These are phyloP conservation scores for Brassica napus DNA, from an alignment of 345 rosid species.

Conservation along the genomic window Da-Ae NC_063448.1:1616501-1617000, in stretches of 20 bases:
- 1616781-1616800: constrained; percentile 93
- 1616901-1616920: constrained; percentile 81
- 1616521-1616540: constrained; percentile 66
- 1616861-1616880: constrained; percentile 63
- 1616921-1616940: too few relatives aligned
- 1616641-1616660: too few relatives aligned
- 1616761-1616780: constrained; percentile 78
- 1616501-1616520: constrained; percentile 47
- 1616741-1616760: constrained; percentile 79
- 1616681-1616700: constrained; percentile 78
- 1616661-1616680: constrained; percentile 10
- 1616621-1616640: not conserved
- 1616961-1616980: too few relatives aligned
- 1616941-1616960: too few relatives aligned
- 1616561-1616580: constrained; percentile 72
- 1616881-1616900: constrained; percentile 85
- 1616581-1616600: constrained; percentile 1
- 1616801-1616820: constrained; percentile 16
- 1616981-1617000: not conserved
- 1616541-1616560: constrained; percentile 96
- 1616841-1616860: not conserved
- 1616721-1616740: constrained; percentile 86
- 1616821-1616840: too few relatives aligned
- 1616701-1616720: constrained; percentile 83
- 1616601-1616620: not conserved